Conservation (phyloP, 257 asterid species). For the Cinchona pubescens region DNA sequence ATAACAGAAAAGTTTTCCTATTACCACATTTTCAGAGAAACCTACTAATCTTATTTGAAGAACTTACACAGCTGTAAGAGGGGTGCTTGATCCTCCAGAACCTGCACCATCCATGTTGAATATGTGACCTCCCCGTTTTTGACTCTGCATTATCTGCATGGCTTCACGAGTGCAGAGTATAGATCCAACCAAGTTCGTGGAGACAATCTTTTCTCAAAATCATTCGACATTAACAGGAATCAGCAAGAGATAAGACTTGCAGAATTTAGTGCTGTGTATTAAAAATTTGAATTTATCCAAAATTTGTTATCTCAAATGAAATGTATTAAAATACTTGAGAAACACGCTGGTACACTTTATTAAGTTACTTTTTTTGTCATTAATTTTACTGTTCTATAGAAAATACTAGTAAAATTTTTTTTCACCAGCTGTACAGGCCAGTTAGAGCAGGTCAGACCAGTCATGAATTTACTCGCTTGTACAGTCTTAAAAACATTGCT, state of each 20-base stretch:
- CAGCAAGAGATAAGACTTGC: background rate
- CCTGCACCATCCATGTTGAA: conserved; percentile 99
- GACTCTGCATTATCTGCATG: conserved; percentile 56
- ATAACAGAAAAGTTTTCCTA: background rate
- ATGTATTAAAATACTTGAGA: background rate
- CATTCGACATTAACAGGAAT: background rate
- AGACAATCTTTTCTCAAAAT: conserved; percentile 63
- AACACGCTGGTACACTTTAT: background rate
- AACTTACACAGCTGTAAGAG: conserved; percentile 94
- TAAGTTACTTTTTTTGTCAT: too few relatives aligned
- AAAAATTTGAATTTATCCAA: background rate
- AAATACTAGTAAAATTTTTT: too few relatives aligned
- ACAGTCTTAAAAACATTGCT: background rate
- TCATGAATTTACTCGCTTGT: background rate
- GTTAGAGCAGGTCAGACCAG: background rate
- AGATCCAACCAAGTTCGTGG: conserved; percentile 92
- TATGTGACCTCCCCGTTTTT: conserved; percentile 76
- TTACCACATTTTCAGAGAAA: background rate
- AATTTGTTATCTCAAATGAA: background rate
- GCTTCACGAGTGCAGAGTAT: conserved; percentile 97
- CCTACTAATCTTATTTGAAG: background rate
- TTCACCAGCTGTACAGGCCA: background rate
- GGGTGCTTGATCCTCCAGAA: conserved; percentile 98
- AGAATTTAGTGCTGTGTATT: background rate
- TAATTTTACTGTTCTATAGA: too few relatives aligned